These are phyloP conservation scores for Arthrobotrys entomopaga DNA, from an alignment of 2,329 filamentous ascomycete species.

Conservation along the genomic window DNA sequence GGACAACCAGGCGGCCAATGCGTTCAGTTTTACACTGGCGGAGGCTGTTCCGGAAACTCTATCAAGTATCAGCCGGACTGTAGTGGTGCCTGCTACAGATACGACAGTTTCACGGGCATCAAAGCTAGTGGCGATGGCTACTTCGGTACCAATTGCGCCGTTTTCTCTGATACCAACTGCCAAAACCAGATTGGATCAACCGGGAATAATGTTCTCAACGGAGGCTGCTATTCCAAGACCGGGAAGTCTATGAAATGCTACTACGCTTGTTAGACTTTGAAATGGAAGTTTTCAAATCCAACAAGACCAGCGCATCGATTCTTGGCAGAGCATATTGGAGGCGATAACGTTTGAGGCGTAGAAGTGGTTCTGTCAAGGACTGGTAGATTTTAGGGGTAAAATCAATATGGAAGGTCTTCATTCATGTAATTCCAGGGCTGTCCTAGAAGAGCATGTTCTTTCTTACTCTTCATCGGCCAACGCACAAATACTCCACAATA, in stretches of 20 bases:
- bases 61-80: constrained; percentile 41
- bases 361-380: too few species aligned
- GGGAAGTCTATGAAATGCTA: constrained; percentile 52
- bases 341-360: too few species aligned
- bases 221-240: constrained; percentile 20
- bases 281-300: neutral
- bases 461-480: too few species aligned
- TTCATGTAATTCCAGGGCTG: too few species aligned
- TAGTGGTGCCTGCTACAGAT: constrained; percentile 39
- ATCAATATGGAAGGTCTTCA: too few species aligned
- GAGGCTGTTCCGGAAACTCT: constrained; percentile 24
- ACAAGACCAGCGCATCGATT: too few species aligned
- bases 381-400: too few species aligned
- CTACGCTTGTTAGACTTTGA: constrained; percentile 35
- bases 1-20: constrained; percentile 35
- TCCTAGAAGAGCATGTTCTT: too few species aligned
- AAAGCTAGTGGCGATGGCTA: constrained; percentile 43
- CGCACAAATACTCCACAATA: too few species aligned
- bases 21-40: constrained; percentile 34
- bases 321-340: too few species aligned
- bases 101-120: constrained; percentile 42
- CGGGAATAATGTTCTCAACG: constrained; percentile 24
- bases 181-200: constrained; percentile 42
- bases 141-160: constrained; percentile 49
- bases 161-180: constrained; percentile 50